Conservation (phyloP, 768 basidiomycete genomes). For the Xerocomellus intermedius region DNA sequence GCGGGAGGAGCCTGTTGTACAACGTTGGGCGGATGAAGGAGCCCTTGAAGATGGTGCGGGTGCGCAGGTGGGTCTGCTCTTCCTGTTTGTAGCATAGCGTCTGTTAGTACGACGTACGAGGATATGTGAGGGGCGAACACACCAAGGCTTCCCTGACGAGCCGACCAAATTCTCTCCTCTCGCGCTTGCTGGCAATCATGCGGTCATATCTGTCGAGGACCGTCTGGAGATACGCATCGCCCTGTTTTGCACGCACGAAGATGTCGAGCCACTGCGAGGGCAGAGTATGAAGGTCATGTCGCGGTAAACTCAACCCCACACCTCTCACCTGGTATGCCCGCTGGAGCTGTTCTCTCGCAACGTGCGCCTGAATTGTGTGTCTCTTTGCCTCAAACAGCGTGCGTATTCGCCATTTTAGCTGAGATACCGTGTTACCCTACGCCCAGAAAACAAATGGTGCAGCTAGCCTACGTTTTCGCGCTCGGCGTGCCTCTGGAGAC, state of each 20-base stretch:
- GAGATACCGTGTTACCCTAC: not conserved
- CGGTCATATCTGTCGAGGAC: slow-evolving; percentile 58
- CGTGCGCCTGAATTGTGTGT: slow-evolving; percentile 51
- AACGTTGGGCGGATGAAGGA: slow-evolving; percentile 61
- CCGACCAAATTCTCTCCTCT: slow-evolving; percentile 47
- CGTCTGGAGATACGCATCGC: slow-evolving; percentile 44
- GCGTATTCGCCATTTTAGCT: slow-evolving; percentile 61
- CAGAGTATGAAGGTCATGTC: not conserved
- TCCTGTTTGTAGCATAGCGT: slow-evolving; percentile 39
- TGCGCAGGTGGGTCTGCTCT: slow-evolving; percentile 52
- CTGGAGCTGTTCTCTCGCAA: slow-evolving; percentile 45
- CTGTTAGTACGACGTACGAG: not conserved
- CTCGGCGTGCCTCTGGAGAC: slow-evolving; percentile 55
- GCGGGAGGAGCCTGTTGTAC: slow-evolving; percentile 72
- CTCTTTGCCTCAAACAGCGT: slow-evolving; percentile 53
- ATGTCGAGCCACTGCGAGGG: slow-evolving; percentile 51
- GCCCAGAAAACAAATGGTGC: not conserved
- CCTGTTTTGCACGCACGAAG: slow-evolving; percentile 52
- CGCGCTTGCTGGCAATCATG: slow-evolving; percentile 50
- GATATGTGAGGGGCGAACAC: slow-evolving; percentile 12
- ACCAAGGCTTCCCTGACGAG: slow-evolving; percentile 55
- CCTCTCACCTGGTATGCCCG: slow-evolving; percentile 56
- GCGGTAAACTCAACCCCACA: not conserved
- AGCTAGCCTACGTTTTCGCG: slow-evolving; percentile 48
- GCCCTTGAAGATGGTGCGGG: slow-evolving; percentile 71